Base-by-base conservation (phyloP, 106 monocot species). In the Ottelia alismoides region DNA sequence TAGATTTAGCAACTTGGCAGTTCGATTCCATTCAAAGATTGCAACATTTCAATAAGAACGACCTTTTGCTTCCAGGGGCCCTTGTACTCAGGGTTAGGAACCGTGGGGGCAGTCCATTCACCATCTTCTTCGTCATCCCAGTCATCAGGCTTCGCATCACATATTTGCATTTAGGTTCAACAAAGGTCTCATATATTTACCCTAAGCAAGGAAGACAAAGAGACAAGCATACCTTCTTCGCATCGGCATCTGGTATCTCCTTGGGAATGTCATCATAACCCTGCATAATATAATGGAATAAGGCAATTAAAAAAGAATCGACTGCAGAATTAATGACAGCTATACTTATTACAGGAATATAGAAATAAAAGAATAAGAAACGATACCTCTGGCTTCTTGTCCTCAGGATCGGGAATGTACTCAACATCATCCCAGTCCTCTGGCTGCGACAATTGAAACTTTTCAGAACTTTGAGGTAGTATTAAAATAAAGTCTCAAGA, bases 61-160 rank as follows among this genome's bases (percentile, higher is more conserved):
- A 74, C 77, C 68, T 83, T 83, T 35, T 70, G 77, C 2, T 54
- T 78, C 83, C 83, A 83, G 45, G 78, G 71, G 44, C 83, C 83
- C 65, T 78, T 83, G 65, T 85, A 85, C 45, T 85, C 80, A 30
- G 80, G 80, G 57, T 85, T 85, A 16, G 79, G 79, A 50, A 80
- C 72, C n/a, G 70, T 83, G 22, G 83, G 78, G 2, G 74, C 49
- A 22, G 83, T 74, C 83, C 83, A 83, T 56, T 78, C 78, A 54
- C 83, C 83, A 75, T 83, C 83, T 72, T 83, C 83, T 45, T 78
- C 83, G 20, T 83, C 82, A 65, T 83, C 83, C 83, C 83, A 83
- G 40, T 83, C 83, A 29, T 83, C 83, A 48, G 83, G 83, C 83
- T 74, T 66, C 5, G n/a, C n/a, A n/a, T n/a, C n/a, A n/a, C n/a